A percentile compares a stretch with the other conserved stretches of the same genome.
Conservation (phyloP, 192 early-diverging fungal genomes). For the Coemansia sp. region DNA sequence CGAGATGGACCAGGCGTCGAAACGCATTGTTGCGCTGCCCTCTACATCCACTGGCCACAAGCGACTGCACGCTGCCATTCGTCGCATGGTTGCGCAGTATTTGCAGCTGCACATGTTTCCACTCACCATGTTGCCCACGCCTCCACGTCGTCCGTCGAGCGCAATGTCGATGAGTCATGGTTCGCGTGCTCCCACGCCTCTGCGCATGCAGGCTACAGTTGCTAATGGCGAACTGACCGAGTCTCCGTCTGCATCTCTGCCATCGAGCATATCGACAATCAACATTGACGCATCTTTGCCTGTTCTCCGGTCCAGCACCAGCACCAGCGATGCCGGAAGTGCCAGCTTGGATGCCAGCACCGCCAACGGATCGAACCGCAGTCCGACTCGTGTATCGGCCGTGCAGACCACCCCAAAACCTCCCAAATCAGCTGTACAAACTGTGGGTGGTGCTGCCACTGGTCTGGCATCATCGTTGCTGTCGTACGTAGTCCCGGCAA, state of each 20-base stretch:
- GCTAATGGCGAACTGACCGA: background rate
- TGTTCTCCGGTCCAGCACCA: background rate
- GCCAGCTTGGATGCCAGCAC: constrained; percentile 8
- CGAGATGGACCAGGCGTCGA: constrained; percentile 61
- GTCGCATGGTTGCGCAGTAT: constrained; percentile 65
- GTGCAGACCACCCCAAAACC: background rate
- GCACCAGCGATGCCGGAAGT: background rate
- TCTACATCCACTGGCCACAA: constrained; percentile 49
- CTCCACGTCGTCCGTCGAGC: constrained; percentile 45
- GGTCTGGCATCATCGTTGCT: constrained; percentile 32
- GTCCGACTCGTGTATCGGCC: background rate
- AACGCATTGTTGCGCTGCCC: constrained; percentile 61
- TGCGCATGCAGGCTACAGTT: constrained; percentile 1
- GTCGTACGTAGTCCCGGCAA: constrained; percentile 14
- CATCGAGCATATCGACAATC: constrained; percentile 21
- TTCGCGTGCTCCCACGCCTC: background rate
- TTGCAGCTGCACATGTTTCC: constrained; percentile 79
- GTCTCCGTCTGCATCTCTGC: constrained; percentile 14
- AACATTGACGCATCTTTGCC: background rate
- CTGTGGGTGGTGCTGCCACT: constrained; percentile 9
- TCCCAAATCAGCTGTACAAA: no score
- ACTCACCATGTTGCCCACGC: constrained; percentile 66
- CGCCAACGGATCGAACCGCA: constrained; percentile 1
- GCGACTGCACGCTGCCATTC: constrained; percentile 65
- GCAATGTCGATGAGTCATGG: background rate